phyloP scores from a whole-genome alignment of 2,329 filamentous ascomycete genomes.

The Diatrype stigma region DNA sequence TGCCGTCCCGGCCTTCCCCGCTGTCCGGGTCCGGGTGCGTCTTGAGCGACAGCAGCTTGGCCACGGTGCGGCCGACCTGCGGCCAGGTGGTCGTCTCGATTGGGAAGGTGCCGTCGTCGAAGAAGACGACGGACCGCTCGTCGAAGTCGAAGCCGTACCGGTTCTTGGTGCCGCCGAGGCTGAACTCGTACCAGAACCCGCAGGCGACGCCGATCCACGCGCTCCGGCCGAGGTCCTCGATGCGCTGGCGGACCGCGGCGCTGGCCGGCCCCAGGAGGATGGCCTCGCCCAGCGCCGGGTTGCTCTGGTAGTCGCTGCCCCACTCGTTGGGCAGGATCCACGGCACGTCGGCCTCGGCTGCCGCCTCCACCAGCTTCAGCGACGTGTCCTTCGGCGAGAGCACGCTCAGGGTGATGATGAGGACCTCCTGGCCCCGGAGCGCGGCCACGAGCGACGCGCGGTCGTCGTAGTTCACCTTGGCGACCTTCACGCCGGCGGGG shows the following conservation, averaged over 20 bases:
- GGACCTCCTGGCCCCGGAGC: constrained; percentile 48
- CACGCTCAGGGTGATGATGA: constrained; percentile 49
- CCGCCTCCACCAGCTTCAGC: constrained; percentile 46
- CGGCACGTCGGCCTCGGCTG: constrained; percentile 47
- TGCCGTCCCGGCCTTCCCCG: constrained; percentile 29
- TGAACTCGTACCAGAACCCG: constrained; percentile 52
- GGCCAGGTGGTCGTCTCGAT: constrained; percentile 55
- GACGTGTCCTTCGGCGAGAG: constrained; percentile 41
- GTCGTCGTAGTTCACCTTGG: constrained; percentile 41
- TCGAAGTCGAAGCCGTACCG: constrained; percentile 46
- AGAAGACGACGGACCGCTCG: constrained; percentile 34
- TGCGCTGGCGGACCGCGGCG: constrained; percentile 26
- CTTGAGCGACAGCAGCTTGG: constrained; percentile 42
- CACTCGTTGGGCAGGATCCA: constrained; percentile 53
- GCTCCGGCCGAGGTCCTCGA: constrained; percentile 32
- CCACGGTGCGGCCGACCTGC: constrained; percentile 50
- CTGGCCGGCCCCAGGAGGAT: constrained; percentile 16
- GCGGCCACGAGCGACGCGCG: constrained; percentile 41
- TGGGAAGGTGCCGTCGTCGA: constrained; percentile 50
- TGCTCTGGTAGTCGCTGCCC: constrained; percentile 28
- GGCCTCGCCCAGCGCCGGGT: constrained; percentile 32
- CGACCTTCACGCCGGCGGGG: constrained; percentile 39
- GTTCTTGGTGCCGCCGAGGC: constrained; percentile 31
- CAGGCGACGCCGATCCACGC: constrained; percentile 38
- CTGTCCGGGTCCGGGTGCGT: constrained; percentile 34